These are phyloP conservation scores for Colletotrichum cereale DNA, from an alignment of 2,329 filamentous ascomycete species.

Conservation along the genomic window DNA sequence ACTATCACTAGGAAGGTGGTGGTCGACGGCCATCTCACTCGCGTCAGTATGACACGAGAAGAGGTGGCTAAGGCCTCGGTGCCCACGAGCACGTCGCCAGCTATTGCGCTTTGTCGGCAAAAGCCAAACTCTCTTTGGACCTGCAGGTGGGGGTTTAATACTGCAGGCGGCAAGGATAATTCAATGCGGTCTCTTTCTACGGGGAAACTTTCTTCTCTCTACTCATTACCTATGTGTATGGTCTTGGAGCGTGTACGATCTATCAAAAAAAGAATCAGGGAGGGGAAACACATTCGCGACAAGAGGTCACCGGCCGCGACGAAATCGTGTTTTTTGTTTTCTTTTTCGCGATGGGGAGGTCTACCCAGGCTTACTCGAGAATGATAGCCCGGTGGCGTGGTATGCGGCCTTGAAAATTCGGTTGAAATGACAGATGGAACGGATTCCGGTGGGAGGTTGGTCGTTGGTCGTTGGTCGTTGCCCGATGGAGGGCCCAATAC, in stretches of 20 bases:
- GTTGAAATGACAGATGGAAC: slow-evolving; percentile 35
- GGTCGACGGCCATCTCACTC: slow-evolving; percentile 41
- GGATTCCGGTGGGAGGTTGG: slow-evolving; percentile 34
- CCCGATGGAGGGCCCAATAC: slow-evolving; percentile 39
- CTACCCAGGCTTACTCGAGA: slow-evolving; percentile 39
- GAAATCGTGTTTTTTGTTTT: slow-evolving; percentile 42
- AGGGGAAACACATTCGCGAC: slow-evolving; percentile 42
- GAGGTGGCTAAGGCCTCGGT: slow-evolving; percentile 14
- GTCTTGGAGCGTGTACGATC: slow-evolving; percentile 43
- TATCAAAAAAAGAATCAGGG: slow-evolving; percentile 42
- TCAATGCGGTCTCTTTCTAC: slow-evolving; percentile 38
- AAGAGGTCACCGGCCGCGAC: slow-evolving; percentile 40
- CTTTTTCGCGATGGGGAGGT: slow-evolving; percentile 39
- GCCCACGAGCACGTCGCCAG: slow-evolving; percentile 22
- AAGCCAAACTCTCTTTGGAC: slow-evolving; percentile 41
- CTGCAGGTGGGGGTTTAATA: slow-evolving; percentile 34
- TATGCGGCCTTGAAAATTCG: slow-evolving; percentile 40
- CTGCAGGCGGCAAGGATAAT: slow-evolving; percentile 39
- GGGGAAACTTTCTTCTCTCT: slow-evolving; percentile 40
- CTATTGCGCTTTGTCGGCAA: slow-evolving; percentile 37
- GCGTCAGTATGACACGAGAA: background rate
- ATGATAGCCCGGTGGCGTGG: slow-evolving; percentile 37
- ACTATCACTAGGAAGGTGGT: slow-evolving; percentile 65
- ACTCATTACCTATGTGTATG: slow-evolving; percentile 41
- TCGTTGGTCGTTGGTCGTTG: slow-evolving; percentile 39